Base-by-base conservation (phyloP, 106 monocot species). In the Iris macrosiphon region DNA sequence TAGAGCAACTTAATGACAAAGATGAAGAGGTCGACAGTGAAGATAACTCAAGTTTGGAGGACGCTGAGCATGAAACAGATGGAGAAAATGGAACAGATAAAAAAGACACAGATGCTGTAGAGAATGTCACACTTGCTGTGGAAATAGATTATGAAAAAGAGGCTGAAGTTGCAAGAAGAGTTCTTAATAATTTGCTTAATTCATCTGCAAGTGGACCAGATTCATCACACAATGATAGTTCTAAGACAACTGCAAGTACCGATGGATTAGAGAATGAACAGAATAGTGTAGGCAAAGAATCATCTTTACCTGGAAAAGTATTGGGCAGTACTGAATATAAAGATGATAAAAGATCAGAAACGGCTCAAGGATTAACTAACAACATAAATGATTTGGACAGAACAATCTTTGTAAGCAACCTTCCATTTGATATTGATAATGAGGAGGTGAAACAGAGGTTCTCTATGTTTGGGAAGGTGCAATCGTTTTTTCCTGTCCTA, bases 371-470 rank as follows among this genome's bases (percentile, higher is more conserved):
- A 42, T 33, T 52, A 0, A 59, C 39, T 17, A 45, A 63, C 10
- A 75, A 49, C 56, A 52, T 71, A 2, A 49, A 17, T 60, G 83
- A 84, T 70, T 60, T 98, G 50, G 80, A 87, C 46, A 74, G 65
- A 39, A 98, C 91, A 38, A 62, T 98, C 59, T 98, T 98, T 49
- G 79, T 91, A 55, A 84, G 80, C 63, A 98, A 98, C 44, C 75
- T 98, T 61, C 98, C 98, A 19, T 98, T 91, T 79, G 91, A 98
- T 58, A 59, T 79, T 35, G 72, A 59, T n/a, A 62, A 41, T 53
- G 91, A 75, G 60, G 98, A 91, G 43, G 91, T 98, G 40, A 91
- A 75, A 55, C 67, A 81, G 49, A 83, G 78, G 45, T 98, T 98
- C 59, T 81, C 83, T 18, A 45, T 83, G 17, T 98, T 87, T 77